Percentiles rank a stretch among this genome's conserved stretches.
phyloP scores from a whole-genome alignment of 345 rosid species.

The Leavenworthia alabamica region DNA sequence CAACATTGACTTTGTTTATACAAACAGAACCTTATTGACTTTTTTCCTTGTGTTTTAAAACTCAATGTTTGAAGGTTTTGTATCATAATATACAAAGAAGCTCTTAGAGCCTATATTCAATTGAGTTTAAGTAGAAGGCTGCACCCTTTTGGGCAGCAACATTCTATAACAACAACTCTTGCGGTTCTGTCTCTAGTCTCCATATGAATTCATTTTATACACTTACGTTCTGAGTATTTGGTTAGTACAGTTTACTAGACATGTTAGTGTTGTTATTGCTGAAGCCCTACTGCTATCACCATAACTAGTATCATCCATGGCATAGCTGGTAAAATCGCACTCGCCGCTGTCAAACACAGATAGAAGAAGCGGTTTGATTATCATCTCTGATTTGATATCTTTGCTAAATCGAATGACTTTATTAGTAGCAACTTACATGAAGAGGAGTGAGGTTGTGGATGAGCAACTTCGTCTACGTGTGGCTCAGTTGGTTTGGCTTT shows the following conservation, averaged over 20 bases:
- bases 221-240: conserved; percentile 24
- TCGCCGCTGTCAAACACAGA: neutral
- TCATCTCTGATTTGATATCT: neutral
- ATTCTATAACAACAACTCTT: conserved; percentile 34
- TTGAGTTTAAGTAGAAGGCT: conserved; percentile 16
- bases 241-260: conserved; percentile 23
- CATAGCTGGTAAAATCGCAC: conserved; percentile 1
- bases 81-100: conserved; percentile 22
- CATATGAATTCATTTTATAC: conserved; percentile 25
- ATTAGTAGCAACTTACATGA: conserved; percentile 50
- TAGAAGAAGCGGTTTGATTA: neutral
- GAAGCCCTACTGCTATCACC: conserved; percentile 19
- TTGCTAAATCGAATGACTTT: neutral
- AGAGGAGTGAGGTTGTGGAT: conserved; percentile 41
- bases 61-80: conserved; percentile 1
- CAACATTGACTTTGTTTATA: conserved; percentile 27
- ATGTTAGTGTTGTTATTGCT: conserved; percentile 25
- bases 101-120: conserved; percentile 27
- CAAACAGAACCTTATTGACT: neutral
- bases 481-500: conserved; percentile 33
- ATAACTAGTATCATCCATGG: conserved; percentile 23
- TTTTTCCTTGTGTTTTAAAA: neutral
- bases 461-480: conserved; percentile 21
- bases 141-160: conserved; percentile 32
- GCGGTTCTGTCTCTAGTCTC: conserved; percentile 11